Evolutionary conservation across 139 green algal species (phyloP), one percentile per base, ranked within the genome.

Genomic region (Nannochloris sp.): DNA sequence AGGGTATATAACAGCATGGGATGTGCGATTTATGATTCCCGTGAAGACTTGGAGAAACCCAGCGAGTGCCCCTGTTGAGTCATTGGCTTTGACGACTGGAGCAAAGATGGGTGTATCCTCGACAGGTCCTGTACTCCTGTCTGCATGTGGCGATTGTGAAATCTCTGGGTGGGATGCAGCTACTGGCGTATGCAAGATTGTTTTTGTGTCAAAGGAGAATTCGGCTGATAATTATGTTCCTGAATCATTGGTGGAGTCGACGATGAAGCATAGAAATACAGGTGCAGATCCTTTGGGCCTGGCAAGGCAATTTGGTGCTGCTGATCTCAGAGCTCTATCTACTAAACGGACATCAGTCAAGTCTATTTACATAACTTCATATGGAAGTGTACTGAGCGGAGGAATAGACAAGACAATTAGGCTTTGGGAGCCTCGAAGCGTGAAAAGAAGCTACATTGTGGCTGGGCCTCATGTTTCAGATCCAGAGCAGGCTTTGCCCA

Each of bases 91-190:
- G 2, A 82, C 83, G 28, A 29, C 63, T 14, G 78, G 75, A 4
- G 63, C 82, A 13, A 66, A 65, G 2, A 43, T 67, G 11, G 62
- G 74, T 8, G 67, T 87, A 50, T 46, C 17, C 2, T 30, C 56
- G 11, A 44, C 10, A 25, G 65, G 45, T 12, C 87, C 87, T n/a
- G 65, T 95, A 45, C 69, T 95, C 36, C 91, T 86, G 50, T 70
- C 88, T 49, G 80, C 84, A 2, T 78, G 85, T 8, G 88, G 83
- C 1, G 49, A 73, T 10, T 59, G 83, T 33, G 89, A 95, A 71
- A 78, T 93, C 17, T 82, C 82, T 40, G 69, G 87, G 40, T 94
- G 87, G 87, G 87, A 95, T 61, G 50, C 90, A 3, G 73, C 68
- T 60, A 53, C 26, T 61, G 49, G 25, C 84, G 75, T 66, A 68